A percentile compares a stretch with the other conserved stretches of the same genome.
Conservation (phyloP, 2,329 filamentous ascomycete species). For the Aspergillus hiratsukae region DNA sequence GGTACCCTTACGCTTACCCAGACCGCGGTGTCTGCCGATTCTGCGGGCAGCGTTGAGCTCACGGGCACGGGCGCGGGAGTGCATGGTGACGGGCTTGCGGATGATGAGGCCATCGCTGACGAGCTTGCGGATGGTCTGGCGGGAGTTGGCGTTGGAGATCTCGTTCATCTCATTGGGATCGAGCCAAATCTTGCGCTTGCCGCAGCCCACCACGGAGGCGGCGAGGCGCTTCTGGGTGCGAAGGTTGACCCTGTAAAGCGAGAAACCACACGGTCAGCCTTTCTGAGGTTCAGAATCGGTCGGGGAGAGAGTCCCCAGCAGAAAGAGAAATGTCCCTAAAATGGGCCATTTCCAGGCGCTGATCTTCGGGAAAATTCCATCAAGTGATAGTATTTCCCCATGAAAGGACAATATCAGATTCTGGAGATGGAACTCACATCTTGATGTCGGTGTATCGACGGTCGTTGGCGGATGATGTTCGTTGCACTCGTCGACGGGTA, state of each 20-base stretch:
- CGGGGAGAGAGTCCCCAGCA: constrained; percentile 2
- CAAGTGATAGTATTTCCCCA: constrained; percentile 16
- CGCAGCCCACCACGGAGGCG: constrained; percentile 96
- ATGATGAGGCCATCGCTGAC: constrained; percentile 99
- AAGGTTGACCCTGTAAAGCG: constrained; percentile 83
- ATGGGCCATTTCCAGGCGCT: constrained; percentile 6
- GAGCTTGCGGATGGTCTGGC: constrained; percentile 99
- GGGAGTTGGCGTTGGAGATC: constrained; percentile 99
- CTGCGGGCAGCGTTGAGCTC: constrained; percentile 91
- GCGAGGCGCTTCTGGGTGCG: constrained; percentile 99
- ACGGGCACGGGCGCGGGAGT: constrained; percentile 94
- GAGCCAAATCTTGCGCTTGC: constrained; percentile 99
- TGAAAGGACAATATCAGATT: constrained; percentile 11
- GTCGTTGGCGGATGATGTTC: constrained; percentile 44
- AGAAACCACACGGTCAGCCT: constrained; percentile 29
- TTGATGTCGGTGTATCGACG: constrained; percentile 45
- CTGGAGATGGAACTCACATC: constrained; percentile 39
- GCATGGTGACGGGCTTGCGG: constrained; percentile 99
- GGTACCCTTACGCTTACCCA: constrained; percentile 99
- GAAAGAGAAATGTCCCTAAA: not conserved
- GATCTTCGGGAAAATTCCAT: constrained; percentile 14
- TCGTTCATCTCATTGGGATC: constrained; percentile 99
- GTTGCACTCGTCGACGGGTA: constrained; percentile 35
- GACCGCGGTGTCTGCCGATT: constrained; percentile 96
- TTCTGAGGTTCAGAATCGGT: constrained; percentile 23